phyloP scores from a whole-genome alignment of 1,284 basidiomycete genomes.

The Ustilago curta region DNA sequence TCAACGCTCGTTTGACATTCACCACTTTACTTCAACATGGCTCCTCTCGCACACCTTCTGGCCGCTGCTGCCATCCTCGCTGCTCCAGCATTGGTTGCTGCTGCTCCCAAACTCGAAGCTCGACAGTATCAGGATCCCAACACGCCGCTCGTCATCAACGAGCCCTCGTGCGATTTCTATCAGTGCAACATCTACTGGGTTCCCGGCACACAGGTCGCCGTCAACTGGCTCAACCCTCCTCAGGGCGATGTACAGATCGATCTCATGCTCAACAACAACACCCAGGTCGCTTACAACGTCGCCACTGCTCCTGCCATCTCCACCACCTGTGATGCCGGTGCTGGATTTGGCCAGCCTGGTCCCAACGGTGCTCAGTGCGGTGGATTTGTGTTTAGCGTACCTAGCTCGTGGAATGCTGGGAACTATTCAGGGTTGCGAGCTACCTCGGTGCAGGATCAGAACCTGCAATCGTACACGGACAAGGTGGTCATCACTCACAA shows the following conservation, averaged over 20 bases:
- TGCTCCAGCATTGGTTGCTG: constrained; percentile 20
- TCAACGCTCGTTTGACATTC: too few relatives aligned
- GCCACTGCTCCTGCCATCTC: constrained; percentile 50
- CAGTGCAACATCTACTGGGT: constrained; percentile 54
- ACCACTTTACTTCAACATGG: constrained; percentile 15
- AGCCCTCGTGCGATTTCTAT: constrained; percentile 54
- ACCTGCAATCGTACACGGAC: constrained; percentile 57
- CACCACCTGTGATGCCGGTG: constrained; percentile 52
- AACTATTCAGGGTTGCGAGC: constrained; percentile 54
- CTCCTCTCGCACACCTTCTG: constrained; percentile 28
- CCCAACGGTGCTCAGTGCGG: constrained; percentile 53
- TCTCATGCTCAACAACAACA: constrained; percentile 55
- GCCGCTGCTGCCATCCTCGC: constrained; percentile 23
- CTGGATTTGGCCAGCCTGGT: constrained; percentile 40
- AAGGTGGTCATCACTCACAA: constrained; percentile 54
- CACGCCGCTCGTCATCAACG: constrained; percentile 51
- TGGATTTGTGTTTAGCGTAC: constrained; percentile 52
- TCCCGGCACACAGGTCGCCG: constrained; percentile 42
- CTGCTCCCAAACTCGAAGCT: constrained; percentile 13
- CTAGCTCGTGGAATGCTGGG: constrained; percentile 54
- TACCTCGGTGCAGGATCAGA: constrained; percentile 35
- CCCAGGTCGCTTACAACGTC: constrained; percentile 48
- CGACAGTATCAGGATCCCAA: constrained; percentile 55
- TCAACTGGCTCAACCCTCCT: constrained; percentile 61
- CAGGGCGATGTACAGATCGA: constrained; percentile 49